Conservation (phyloP, 1,284 basidiomycete species). For the Sphaerobolus stellatus region DNA sequence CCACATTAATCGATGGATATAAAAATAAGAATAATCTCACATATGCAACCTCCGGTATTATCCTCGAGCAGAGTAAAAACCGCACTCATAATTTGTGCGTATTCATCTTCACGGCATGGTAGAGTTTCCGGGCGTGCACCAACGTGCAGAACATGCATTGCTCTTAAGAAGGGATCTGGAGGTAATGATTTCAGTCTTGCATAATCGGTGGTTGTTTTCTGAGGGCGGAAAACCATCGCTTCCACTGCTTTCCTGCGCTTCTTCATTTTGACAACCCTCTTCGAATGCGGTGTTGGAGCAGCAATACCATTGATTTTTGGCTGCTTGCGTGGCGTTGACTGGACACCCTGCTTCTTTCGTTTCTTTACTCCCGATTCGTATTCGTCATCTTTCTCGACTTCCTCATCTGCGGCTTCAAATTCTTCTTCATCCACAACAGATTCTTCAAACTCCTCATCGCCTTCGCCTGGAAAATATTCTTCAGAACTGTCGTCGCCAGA, state of each 20-base stretch:
- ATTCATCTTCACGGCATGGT: slow-evolving; percentile 90
- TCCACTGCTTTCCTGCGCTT: slow-evolving; percentile 11
- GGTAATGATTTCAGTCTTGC: slow-evolving; percentile 49
- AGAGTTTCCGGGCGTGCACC: slow-evolving; percentile 88
- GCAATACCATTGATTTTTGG: no score
- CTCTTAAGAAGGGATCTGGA: slow-evolving; percentile 76
- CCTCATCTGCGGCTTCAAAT: slow-evolving; percentile 1
- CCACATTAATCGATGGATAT: not conserved
- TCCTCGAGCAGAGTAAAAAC: slow-evolving; percentile 89
- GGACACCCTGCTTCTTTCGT: not conserved
- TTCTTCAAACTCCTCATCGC: slow-evolving; percentile 1
- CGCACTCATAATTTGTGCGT: slow-evolving; percentile 70
- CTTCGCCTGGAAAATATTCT: slow-evolving; percentile 7
- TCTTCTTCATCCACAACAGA: slow-evolving; percentile 9
- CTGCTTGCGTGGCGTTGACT: slow-evolving; percentile 18
- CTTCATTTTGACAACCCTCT: slow-evolving; percentile 16
- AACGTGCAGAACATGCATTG: slow-evolving; percentile 90
- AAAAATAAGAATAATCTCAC: slow-evolving; percentile 49
- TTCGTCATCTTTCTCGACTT: not conserved
- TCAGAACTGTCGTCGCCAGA: not conserved
- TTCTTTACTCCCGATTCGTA: not conserved
- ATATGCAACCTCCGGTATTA: slow-evolving; percentile 93
- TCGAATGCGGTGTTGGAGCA: slow-evolving; percentile 67
- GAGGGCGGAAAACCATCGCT: slow-evolving; percentile 39
- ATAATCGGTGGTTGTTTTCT: slow-evolving; percentile 27